Conservation (phyloP, 768 basidiomycete genomes). For the Pleurotus sapidus region DNA sequence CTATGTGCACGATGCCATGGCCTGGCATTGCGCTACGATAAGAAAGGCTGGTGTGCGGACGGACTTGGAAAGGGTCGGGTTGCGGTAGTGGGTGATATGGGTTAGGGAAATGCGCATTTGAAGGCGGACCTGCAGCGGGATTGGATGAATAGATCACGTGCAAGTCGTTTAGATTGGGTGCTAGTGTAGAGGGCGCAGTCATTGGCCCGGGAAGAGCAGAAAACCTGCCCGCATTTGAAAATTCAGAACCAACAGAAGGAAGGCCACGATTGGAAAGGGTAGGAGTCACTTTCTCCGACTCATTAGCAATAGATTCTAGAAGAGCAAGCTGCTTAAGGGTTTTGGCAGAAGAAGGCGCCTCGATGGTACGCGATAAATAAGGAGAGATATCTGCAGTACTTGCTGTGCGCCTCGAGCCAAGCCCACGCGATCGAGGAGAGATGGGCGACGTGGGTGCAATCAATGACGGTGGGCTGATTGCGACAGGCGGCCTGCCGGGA, state of each 20-base stretch:
- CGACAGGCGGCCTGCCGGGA: not conserved
- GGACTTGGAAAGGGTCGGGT: conserved; percentile 35
- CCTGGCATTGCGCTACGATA: conserved; percentile 23
- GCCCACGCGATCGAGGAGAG: conserved; percentile 15
- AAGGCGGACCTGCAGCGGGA: conserved; percentile 1
- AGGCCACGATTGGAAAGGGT: conserved; percentile 21
- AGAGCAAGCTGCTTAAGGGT: conserved; percentile 69
- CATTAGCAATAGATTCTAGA: conserved; percentile 68
- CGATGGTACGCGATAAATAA: conserved; percentile 55
- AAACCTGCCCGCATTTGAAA: not conserved
- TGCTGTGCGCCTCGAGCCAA: conserved; percentile 37
- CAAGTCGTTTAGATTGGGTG: conserved; percentile 21
- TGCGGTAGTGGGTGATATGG: not conserved
- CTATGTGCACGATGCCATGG: not conserved
- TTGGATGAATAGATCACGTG: conserved; percentile 33
- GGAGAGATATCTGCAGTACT: conserved; percentile 68
- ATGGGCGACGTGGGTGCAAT: conserved; percentile 15
- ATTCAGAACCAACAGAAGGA: not conserved
- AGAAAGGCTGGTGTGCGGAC: conserved; percentile 47
- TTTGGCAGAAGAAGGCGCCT: conserved; percentile 56
- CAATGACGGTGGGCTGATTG: conserved; percentile 11
- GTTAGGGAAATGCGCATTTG: not conserved
- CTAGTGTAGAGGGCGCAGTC: conserved; percentile 19
- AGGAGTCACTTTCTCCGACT: conserved; percentile 64
- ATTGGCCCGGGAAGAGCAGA: not conserved